Base-by-base conservation (phyloP, 129 eudicot genomes). In the Flaveria linearis region DNA sequence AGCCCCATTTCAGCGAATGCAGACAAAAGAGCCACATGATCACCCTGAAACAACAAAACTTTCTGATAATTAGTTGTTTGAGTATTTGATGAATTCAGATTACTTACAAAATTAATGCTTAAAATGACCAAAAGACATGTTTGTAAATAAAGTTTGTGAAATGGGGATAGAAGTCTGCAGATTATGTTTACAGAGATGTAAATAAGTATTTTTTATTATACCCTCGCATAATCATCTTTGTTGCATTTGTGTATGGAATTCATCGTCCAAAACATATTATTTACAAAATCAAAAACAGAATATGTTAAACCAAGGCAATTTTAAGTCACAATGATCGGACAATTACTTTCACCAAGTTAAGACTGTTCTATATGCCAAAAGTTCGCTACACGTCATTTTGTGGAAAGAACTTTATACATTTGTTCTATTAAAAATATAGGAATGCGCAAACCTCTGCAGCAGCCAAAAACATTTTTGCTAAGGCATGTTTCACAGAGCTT, bases 1-100 rank as follows among this genome's bases (percentile, higher is more conserved):
- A 94, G 93, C 69, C 99, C 97, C 97, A 94, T 94, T 85, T 94
- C 99, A 49, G 96, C 82, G 28, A 94, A 88, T 28, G 99, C 95
- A 75, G 99, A 91, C 82, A 94, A 79, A 83, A 94, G 96, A 39
- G 99, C 99, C 86, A 89, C 99, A 73, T 91, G 92, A 71, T 94
- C 99, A 17, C 99, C 99, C 99, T 94, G 84, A 79, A 87, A 72
- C 61, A 62, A 28, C 45, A 63, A 30, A 63, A 63, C 2, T 30
- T 28, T 63, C 43, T 15, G 10, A 63, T 28, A 28, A 63, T 63
- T 30, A 63, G 22, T 28, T 26, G 67, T 61, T 25, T 61, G 41
- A 61, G n/a, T 58, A 33, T 23, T 58, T 58, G 67, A 26, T 25
- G 25, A 61, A 3, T 61, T 61, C 16, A 25, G 41, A 61, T 61